These are phyloP conservation scores for Spergularia azorica DNA, from an alignment of 179 eudicot genomes.

Conservation along the genomic window DNA sequence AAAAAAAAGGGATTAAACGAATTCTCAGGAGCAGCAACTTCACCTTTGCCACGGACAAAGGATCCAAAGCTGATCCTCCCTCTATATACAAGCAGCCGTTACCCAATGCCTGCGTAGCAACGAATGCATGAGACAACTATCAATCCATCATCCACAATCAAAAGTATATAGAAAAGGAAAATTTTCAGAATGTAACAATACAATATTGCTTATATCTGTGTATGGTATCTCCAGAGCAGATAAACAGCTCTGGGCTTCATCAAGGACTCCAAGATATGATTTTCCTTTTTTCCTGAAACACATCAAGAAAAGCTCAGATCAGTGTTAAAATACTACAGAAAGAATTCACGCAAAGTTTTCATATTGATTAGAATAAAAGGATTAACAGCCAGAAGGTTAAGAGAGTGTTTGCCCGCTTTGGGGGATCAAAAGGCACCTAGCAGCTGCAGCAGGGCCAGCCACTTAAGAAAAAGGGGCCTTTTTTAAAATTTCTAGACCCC, in stretches of 20 bases:
- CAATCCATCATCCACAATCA: conserved; percentile 10
- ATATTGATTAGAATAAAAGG: neutral
- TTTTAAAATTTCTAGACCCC: too few relatives aligned
- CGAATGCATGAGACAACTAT: conserved; percentile 18
- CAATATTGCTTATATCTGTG: conserved; percentile 84
- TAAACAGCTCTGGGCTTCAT: conserved; percentile 55
- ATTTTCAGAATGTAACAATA: conserved; percentile 27
- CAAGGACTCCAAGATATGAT: conserved; percentile 78
- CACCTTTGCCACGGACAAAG: conserved; percentile 93
- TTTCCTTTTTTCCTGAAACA: conserved; percentile 81
- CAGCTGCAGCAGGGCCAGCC: too few relatives aligned
- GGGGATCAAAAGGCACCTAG: neutral
- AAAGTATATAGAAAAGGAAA: neutral
- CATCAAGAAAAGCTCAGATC: conserved; percentile 4
- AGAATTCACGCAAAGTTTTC: neutral
- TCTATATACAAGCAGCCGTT: conserved; percentile 63
- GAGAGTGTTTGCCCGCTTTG: neutral
- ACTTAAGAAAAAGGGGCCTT: too few relatives aligned
- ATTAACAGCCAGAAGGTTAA: neutral
- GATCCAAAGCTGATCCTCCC: conserved; percentile 82
- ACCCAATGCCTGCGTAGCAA: conserved; percentile 52
- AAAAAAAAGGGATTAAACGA: neutral
- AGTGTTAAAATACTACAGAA: neutral
- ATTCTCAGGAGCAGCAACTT: conserved; percentile 8
- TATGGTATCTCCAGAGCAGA: conserved; percentile 74